Base-by-base conservation (phyloP, 345 rosid species). In the Luvunga scandens region DNA sequence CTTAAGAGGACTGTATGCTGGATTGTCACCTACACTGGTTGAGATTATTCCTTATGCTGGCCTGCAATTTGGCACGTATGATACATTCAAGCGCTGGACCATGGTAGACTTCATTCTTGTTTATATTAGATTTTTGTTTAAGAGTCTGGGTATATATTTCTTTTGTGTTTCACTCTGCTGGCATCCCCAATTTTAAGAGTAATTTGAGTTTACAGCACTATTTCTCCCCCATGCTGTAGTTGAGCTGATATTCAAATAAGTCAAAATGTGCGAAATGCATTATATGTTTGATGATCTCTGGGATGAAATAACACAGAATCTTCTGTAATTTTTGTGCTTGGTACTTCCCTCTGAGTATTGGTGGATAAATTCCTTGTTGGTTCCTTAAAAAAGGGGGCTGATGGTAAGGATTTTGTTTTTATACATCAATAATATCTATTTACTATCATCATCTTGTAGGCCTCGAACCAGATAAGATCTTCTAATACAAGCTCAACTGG, bases 41-140 rank as follows among this genome's bases (percentile, higher is more conserved):
- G 94, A 96, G 83, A 96, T 96, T 80, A 82, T 94, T 82, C 99
- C 99, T 63, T 94, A 96, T 79, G 99, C 99, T 77, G 98, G 99
- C 75, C 89, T 96, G 84, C 99, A 96, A 74, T 92, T 96, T 82
- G 99, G 98, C 85, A 94, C 92, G 7, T 96, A 94, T 59, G 98
- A 96, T 69, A 90, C 95, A 66, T 96, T 91, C 80, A 96, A 92
- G 86, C 92, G 98, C 45, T 94, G 98, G 99, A 72, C 88, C 69
- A 84, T 89, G 98, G 99, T 92, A 88, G 84, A 36, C 25, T 79
- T 73, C 6, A 27, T 73, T 71, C 60, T 60, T 24, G 21, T 77
- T 79, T 65, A 36, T 42, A 19, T 39, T 67, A 3, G 39, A 71
- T 74, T 18, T 48, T 34, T 75, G 27, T 12, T 9, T 21, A 27